phyloP scores from a whole-genome alignment of 345 rosid genomes.

The Balakata baccata region DNA sequence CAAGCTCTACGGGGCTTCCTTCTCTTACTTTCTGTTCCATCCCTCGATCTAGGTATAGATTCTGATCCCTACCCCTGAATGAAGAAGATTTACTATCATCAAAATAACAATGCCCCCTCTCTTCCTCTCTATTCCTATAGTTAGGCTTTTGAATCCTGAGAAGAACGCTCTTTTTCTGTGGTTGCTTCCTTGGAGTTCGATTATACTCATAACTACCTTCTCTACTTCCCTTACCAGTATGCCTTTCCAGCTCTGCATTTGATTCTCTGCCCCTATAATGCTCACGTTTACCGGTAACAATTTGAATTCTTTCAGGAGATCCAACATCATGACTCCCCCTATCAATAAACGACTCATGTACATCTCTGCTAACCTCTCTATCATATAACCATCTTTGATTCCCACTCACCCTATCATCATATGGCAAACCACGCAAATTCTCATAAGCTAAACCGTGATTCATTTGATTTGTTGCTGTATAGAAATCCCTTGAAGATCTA shows the following conservation, averaged over 20 bases:
- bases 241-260: slow-evolving; percentile 35
- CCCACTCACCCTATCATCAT: slow-evolving; percentile 29
- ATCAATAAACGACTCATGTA: slow-evolving; percentile 25
- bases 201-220: slow-evolving; percentile 46
- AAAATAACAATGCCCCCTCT: slow-evolving; percentile 36
- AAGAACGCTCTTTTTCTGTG: slow-evolving; percentile 80
- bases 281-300: slow-evolving; percentile 33
- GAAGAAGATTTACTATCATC: slow-evolving; percentile 43
- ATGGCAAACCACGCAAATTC: slow-evolving; percentile 25
- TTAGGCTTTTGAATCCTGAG: slow-evolving; percentile 63
- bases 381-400: slow-evolving; percentile 37
- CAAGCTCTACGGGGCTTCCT: slow-evolving; percentile 68
- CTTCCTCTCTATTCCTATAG: slow-evolving; percentile 51
- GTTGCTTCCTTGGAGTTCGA: slow-evolving; percentile 53
- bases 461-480: slow-evolving; percentile 2
- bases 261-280: slow-evolving; percentile 30
- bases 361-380: slow-evolving; percentile 28
- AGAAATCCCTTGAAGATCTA: no score
- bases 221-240: slow-evolving; percentile 44
- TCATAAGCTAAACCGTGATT: slow-evolving; percentile 15
- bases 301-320: slow-evolving; percentile 30
- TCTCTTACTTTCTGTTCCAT: slow-evolving; percentile 45
- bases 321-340: slow-evolving; percentile 22
- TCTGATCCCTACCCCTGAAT: slow-evolving; percentile 37
- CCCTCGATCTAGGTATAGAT: slow-evolving; percentile 32